Evolutionary conservation across 2,329 filamentous ascomycete species (phyloP).

Genomic region (Ophiocordyceps robertsii): DNA sequence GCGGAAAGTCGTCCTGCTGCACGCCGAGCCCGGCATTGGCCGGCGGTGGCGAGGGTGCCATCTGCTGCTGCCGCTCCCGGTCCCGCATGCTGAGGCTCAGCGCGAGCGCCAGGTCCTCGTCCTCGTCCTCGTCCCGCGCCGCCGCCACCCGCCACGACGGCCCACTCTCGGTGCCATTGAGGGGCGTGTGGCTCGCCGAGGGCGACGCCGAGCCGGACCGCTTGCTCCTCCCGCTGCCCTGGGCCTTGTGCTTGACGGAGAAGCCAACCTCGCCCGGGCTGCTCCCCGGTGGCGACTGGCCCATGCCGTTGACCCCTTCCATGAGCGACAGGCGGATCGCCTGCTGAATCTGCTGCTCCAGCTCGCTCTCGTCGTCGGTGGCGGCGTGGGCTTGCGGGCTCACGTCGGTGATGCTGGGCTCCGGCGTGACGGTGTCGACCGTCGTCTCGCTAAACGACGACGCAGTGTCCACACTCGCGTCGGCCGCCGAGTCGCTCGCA

Average conservation of each 20-base stretch:
- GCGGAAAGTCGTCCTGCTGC: conserved; percentile 25
- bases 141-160: conserved; percentile 6
- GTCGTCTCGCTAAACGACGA: conserved; percentile 28
- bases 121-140: conserved; percentile 29
- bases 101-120: conserved; percentile 48
- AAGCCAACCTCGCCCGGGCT: conserved; percentile 37
- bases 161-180: conserved; percentile 12
- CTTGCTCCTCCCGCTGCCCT: conserved; percentile 26
- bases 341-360: conserved; percentile 47
- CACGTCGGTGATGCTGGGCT: conserved; percentile 34
- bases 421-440: conserved; percentile 38
- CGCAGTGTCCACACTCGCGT: conserved; percentile 28
- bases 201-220: conserved; percentile 12
- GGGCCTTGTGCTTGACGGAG: conserved; percentile 33
- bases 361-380: conserved; percentile 32
- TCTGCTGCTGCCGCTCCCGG: conserved; percentile 19
- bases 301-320: conserved; percentile 36
- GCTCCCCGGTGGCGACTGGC: conserved; percentile 29
- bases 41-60: conserved; percentile 2
- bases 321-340: conserved; percentile 49
- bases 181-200: conserved; percentile 21
- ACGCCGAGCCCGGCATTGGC: conserved; percentile 4
- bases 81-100: conserved; percentile 47
- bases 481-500: conserved; percentile 36
- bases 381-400: conserved; percentile 16